phyloP scores from a whole-genome alignment of 768 basidiomycete genomes.

The Amanita subjunquillea region DNA sequence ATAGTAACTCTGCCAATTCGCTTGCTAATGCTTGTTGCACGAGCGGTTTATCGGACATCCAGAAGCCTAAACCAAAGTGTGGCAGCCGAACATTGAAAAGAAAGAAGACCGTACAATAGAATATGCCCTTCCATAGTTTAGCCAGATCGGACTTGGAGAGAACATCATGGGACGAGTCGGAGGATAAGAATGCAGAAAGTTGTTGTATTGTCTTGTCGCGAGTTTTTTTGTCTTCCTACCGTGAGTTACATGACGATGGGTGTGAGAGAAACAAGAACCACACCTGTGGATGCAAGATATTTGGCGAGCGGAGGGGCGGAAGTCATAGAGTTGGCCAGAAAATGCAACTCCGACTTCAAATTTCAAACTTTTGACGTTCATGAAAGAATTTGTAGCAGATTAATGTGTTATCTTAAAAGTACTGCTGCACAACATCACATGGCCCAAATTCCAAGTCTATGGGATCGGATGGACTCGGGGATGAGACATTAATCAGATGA shows the following conservation, averaged over 20 bases:
- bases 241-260: slow-evolving; percentile 9
- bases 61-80: slow-evolving; percentile 60
- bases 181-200: slow-evolving; percentile 63
- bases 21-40: slow-evolving; percentile 88
- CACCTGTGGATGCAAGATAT: slow-evolving; percentile 87
- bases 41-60: slow-evolving; percentile 99
- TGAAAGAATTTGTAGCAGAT: no score
- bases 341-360: background rate
- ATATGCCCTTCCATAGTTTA: slow-evolving; percentile 96
- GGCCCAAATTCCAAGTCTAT: no score
- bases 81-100: background rate
- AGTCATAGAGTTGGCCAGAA: slow-evolving; percentile 18
- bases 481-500: background rate
- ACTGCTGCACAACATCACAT: background rate
- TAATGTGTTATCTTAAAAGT: background rate
- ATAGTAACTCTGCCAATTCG: slow-evolving; percentile 73
- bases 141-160: slow-evolving; percentile 71
- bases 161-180: slow-evolving; percentile 46
- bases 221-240: slow-evolving; percentile 69
- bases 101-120: slow-evolving; percentile 65
- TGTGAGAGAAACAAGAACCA: slow-evolving; percentile 5
- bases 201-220: slow-evolving; percentile 86
- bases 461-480: no score
- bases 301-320: slow-evolving; percentile 68
- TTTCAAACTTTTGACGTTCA: no score